A percentile compares a stretch with the other conserved stretches of the same genome.
Conservation (phyloP, 306 rosid species). For the Amphicarpaea edgeworthii region DNA sequence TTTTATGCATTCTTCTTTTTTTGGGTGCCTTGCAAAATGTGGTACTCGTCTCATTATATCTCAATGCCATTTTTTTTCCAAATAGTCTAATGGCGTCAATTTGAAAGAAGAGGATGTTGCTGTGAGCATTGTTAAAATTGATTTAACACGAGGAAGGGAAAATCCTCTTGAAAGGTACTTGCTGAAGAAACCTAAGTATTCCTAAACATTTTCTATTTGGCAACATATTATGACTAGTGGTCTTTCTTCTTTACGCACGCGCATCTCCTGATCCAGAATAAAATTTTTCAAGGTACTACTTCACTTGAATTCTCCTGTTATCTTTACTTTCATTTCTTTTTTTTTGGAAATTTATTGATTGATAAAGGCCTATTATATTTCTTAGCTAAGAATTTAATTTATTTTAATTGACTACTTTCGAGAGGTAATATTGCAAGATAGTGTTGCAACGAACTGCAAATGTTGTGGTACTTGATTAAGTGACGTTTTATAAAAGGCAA, state of each 20-base stretch:
- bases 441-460: conserved; percentile 35
- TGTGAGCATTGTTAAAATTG: conserved; percentile 76
- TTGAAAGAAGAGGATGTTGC: conserved; percentile 80
- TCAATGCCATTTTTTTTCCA: conserved; percentile 22
- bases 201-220: conserved; percentile 14
- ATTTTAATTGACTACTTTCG: neutral
- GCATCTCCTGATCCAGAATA: conserved; percentile 64
- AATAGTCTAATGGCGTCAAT: conserved; percentile 59
- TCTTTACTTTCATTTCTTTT: neutral
- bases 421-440: neutral
- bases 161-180: conserved; percentile 86
- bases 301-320: conserved; percentile 1
- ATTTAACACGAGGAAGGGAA: conserved; percentile 78
- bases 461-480: neutral
- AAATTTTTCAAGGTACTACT: conserved; percentile 77
- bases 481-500: conserved; percentile 9
- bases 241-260: conserved; percentile 53
- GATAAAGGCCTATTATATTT: conserved; percentile 18
- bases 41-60: neutral
- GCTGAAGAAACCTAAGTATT: conserved; percentile 14
- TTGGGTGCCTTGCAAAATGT: neutral
- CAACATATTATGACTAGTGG: conserved; percentile 33
- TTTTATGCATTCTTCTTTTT: neutral
- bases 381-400: neutral
- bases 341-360: neutral